Conservation (phyloP, 768 basidiomycete species). For the Boletus edulis region DNA sequence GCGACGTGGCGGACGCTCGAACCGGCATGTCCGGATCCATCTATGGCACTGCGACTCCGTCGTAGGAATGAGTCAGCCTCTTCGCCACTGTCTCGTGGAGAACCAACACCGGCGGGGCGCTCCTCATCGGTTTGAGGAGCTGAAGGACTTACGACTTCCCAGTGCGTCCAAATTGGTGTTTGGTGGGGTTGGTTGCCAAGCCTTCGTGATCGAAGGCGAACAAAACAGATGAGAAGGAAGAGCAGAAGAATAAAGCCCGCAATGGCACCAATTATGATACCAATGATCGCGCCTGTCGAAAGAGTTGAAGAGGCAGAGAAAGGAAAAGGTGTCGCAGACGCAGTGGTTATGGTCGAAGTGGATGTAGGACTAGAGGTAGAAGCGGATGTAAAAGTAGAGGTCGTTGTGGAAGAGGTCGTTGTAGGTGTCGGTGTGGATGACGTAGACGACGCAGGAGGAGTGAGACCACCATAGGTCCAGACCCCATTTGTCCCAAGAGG, state of each 20-base stretch:
- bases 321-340: slow-evolving; percentile 25
- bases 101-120: slow-evolving; percentile 57
- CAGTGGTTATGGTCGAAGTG: slow-evolving; percentile 21
- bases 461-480: slow-evolving; percentile 76
- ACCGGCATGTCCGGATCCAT: slow-evolving; percentile 12
- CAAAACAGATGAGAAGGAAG: slow-evolving; percentile 37
- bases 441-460: slow-evolving; percentile 51
- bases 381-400: slow-evolving; percentile 30
- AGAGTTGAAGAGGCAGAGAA: slow-evolving; percentile 29
- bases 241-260: slow-evolving; percentile 59
- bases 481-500: slow-evolving; percentile 60
- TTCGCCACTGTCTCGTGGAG: slow-evolving; percentile 67
- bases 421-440: slow-evolving; percentile 27
- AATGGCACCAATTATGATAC: slow-evolving; percentile 46
- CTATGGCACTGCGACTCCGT: slow-evolving; percentile 26
- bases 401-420: slow-evolving; percentile 13
- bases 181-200: slow-evolving; percentile 16
- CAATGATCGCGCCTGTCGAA: slow-evolving; percentile 31
- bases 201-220: slow-evolving; percentile 29
- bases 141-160: slow-evolving; percentile 38
- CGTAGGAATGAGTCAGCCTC: slow-evolving; percentile 66
- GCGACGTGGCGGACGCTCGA: slow-evolving; percentile 20
- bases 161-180: slow-evolving; percentile 43
- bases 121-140: slow-evolving; percentile 26
- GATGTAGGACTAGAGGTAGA: slow-evolving; percentile 28